Evolutionary conservation across 192 early-diverging fungal species (phyloP).

Genomic region (Oehlia diaphana): DNA sequence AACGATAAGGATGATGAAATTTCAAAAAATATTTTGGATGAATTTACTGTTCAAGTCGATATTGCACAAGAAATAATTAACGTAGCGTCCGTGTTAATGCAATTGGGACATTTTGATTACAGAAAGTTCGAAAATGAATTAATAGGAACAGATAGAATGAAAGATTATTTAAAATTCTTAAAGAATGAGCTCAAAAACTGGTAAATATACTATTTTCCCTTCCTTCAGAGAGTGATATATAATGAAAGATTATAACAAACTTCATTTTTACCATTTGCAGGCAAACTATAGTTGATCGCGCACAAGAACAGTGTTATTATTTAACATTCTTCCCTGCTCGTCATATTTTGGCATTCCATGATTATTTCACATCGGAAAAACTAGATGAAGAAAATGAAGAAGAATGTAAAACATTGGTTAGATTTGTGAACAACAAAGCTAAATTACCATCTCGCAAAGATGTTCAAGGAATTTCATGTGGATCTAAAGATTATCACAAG

Average conservation of each 20-base stretch:
- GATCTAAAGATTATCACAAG: not conserved
- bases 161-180: not conserved
- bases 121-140: slow-evolving; percentile 2
- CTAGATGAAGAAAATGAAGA: not conserved
- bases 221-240: no score
- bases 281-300: not conserved
- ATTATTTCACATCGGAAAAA: slow-evolving; percentile 15
- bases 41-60: slow-evolving; percentile 33
- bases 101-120: slow-evolving; percentile 31
- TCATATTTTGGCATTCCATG: slow-evolving; percentile 26
- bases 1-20: not conserved
- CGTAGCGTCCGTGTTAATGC: slow-evolving; percentile 18
- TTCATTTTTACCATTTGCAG: not conserved
- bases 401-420: not conserved
- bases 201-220: not conserved
- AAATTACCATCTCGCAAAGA: not conserved
- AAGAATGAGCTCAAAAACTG: not conserved
- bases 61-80: slow-evolving; percentile 22
- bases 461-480: not conserved
- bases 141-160: not conserved
- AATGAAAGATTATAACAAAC: not conserved
- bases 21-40: not conserved
- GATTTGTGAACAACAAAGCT: not conserved
- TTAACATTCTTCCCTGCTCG: slow-evolving; percentile 22
- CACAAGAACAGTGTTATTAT: slow-evolving; percentile 24